A percentile compares a stretch with the other conserved stretches of the same genome.
Conservation (phyloP, 306 rosid genomes). For the Cucumis sativus region DNA sequence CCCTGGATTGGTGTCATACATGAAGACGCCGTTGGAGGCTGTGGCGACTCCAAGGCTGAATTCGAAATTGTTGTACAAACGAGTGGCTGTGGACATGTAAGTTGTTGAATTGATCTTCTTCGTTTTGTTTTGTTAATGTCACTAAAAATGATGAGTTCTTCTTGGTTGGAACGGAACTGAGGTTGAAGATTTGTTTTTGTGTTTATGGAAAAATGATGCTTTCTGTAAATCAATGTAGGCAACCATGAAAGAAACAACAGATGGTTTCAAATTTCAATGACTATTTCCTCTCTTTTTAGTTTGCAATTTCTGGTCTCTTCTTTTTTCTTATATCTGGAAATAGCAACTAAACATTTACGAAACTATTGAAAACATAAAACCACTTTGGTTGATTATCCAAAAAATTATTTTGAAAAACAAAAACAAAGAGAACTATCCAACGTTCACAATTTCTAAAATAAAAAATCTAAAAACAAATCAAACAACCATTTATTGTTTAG, state of each 20-base stretch:
- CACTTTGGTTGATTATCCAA: no score
- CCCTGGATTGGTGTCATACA: conserved; percentile 73
- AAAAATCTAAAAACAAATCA: no score
- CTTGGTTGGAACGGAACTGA: neutral
- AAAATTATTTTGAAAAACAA: no score
- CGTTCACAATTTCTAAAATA: no score
- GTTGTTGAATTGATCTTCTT: neutral
- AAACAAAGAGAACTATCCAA: no score
- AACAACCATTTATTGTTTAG: no score
- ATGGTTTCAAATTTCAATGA: neutral
- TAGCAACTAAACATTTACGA: no score
- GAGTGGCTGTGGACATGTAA: conserved; percentile 39
- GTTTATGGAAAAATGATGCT: neutral
- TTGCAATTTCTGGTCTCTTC: neutral
- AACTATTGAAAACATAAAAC: no score
- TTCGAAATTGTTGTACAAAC: conserved; percentile 51
- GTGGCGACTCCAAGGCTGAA: conserved; percentile 65
- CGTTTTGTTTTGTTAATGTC: neutral
- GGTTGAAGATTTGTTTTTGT: neutral
- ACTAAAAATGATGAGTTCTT: neutral
- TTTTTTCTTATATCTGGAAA: neutral
- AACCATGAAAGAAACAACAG: neutral
- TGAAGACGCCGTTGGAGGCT: conserved; percentile 55
- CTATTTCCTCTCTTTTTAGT: neutral
- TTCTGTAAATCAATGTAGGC: neutral